A percentile compares a stretch with the other conserved stretches of the same genome.
These are phyloP conservation scores for Silene conica DNA, from an alignment of 148 eudicot species.

Conservation along the genomic window DNA sequence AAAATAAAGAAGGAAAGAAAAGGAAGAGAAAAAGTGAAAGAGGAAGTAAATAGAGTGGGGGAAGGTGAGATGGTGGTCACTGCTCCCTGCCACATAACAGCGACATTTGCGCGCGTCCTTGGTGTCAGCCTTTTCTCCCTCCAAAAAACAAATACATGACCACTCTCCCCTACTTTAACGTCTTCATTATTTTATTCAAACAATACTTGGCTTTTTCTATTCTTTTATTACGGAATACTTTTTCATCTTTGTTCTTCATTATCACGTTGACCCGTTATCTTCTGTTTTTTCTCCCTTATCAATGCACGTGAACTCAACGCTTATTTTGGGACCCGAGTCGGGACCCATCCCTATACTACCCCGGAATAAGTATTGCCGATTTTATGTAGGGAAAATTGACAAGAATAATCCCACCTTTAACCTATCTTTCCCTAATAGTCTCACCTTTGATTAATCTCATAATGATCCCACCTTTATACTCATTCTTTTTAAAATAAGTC, in stretches of 20 bases:
- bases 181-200: not conserved
- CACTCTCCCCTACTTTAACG: not conserved
- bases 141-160: not conserved
- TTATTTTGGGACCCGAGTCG: too few species aligned
- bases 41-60: not conserved
- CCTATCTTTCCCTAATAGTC: too few species aligned
- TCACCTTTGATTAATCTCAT: too few species aligned
- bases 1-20: too few species aligned
- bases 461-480: too few species aligned
- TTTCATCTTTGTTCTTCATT: not conserved
- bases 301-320: not conserved
- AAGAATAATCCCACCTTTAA: too few species aligned
- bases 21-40: not conserved
- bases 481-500: too few species aligned
- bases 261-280: conserved; percentile 8
- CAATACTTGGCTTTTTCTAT: not conserved
- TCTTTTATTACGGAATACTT: not conserved
- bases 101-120: conserved; percentile 28
- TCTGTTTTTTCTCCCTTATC: not conserved
- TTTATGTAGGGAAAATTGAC: too few species aligned
- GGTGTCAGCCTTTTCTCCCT: conserved; percentile 18
- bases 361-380: too few species aligned
- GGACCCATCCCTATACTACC: too few species aligned
- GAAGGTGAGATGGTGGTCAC: conserved; percentile 8
- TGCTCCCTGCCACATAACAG: conserved; percentile 26